Base-by-base conservation (phyloP, 805 yeast species). In the Zygoascus biomembranicola region DNA sequence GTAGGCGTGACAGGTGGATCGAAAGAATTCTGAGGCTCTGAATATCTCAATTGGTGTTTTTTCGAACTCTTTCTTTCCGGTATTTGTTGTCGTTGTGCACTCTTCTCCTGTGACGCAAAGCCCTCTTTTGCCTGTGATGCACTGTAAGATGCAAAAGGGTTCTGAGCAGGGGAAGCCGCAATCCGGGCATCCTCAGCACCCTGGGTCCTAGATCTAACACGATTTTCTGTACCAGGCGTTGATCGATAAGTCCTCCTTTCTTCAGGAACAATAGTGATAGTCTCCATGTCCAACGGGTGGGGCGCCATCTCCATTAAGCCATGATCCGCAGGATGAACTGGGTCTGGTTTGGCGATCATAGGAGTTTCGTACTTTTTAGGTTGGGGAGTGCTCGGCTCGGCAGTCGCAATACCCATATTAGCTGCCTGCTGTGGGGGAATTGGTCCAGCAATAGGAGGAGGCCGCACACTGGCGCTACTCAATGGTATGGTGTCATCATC, bases 191-290 rank as follows among this genome's bases (percentile, higher is more conserved):
- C 54, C 13, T 52, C 26, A 3, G 57, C 37, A 10, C 59, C 58
- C 19, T 56, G 59, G 18, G 61, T 56, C 44, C 49, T 54, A 39
- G 61, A 51, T 19, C 61, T 41, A 13, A n/a, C 39, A 4, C 52
- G 35, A 18, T 16, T 14, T 31, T 2, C 50, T 9, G 32, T 23
- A 16, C 48, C 48, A 5, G 32, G 28, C 5, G 18, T 5, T 11
- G 39, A 16, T 26, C 18, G 48, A 26, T 45, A 16, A 13, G 28
- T 45, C 20, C 28, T 20, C 13, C 44, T 16, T 18, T 42, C 44
- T 19, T 42, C 44, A 10, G 44, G 11, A 3, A 16, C 20, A 9
- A 10, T 16, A 42, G 11, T 11, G 16, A 18, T 18, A n/a, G 10
- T 9, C 18, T 42, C 26, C 44, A 42, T 18, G 5, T 42, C 44